Conservation (phyloP, 1,284 basidiomycete species). For the Rhodotorula sp. region DNA sequence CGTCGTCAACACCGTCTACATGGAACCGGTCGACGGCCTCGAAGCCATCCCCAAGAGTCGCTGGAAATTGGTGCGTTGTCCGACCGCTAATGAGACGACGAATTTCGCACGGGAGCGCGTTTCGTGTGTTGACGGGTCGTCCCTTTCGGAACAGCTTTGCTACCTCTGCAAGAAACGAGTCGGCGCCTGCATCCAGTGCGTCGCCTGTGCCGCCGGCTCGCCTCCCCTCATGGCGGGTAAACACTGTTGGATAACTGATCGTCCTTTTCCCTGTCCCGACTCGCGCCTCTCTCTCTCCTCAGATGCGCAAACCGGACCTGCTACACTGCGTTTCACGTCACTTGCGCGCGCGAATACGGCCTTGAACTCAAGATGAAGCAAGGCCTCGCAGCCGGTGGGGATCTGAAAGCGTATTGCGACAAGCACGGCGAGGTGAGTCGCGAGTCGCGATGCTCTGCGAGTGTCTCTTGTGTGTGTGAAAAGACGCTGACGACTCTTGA, state of each 20-base stretch:
- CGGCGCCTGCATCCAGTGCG: constrained; percentile 86
- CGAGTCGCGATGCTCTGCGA: neutral
- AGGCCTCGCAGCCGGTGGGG: constrained; percentile 41
- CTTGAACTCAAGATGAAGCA: constrained; percentile 57
- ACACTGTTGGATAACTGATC: neutral
- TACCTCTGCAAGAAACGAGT: constrained; percentile 74
- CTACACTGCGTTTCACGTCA: constrained; percentile 91
- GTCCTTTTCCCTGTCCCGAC: neutral
- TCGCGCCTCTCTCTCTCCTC: neutral
- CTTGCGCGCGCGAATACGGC: constrained; percentile 84
- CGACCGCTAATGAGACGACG: no score
- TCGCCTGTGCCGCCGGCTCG: neutral
- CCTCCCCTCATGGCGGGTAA: neutral
- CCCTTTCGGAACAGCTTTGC: constrained; percentile 62
- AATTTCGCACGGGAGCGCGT: no score
- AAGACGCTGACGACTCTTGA: neutral
- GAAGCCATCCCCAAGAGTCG: constrained; percentile 84
- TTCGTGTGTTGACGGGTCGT: no score
- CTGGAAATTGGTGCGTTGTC: constrained; percentile 86
- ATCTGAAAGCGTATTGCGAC: constrained; percentile 76
- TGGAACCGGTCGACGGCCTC: constrained; percentile 94
- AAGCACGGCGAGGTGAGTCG: constrained; percentile 78
- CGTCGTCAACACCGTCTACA: constrained; percentile 92
- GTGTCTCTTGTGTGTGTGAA: no score
- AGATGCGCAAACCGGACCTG: constrained; percentile 82